Base-by-base conservation (phyloP, 768 basidiomycete species). In the Podaxis sp. region DNA sequence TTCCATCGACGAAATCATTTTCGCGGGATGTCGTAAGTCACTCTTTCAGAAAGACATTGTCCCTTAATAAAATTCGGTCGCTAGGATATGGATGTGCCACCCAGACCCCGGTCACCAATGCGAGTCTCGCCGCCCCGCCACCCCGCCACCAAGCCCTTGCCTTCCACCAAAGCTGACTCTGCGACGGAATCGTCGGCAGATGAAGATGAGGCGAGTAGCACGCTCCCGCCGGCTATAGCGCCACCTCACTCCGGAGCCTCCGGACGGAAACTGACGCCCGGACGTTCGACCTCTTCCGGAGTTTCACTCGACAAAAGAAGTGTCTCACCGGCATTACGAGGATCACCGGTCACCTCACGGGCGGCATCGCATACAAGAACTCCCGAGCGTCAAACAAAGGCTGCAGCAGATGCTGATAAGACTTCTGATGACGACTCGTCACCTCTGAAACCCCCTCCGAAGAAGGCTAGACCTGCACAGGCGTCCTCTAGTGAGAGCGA, bases 401-500 rank as follows among this genome's bases (percentile, higher is more conserved):
- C 50, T 46, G 62, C 50, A 13, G 25, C n/a, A 40, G 43, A 59
- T 27, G 52, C 50, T 46, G 62, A 60, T 24, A 38, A 62, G 12
- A 37, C 40, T 41, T 60, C 57, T 3, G 65, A 57, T n/a, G 65
- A 66, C n/a, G 55, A 55, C 43, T 57, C 50, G 7, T 51, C 55
- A 22, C 59, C 63, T 11, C 38, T 46, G 15, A 46, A 55, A 37
- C 82, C 85, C n/a, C 80, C 85, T n/a, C 68, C 74, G 7, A 84
- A 85, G 71, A 87, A 88, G 75, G 76, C 76, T 63, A 74, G 84
- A 66, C 73, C 81, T 66, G 67, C 73, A 25, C 69, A 64, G 46
- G 71, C 76, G 22, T 78, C 79, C 17, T 70, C 72, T 15, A 80
- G 80, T 63, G 84, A 85, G 59, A 82, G 82, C 55, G 86, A 88